Evolutionary conservation across 2,329 filamentous ascomycete species (phyloP), one percentile per base, ranked within the genome.

Genomic region (Domatiomyces catenatus): DNA sequence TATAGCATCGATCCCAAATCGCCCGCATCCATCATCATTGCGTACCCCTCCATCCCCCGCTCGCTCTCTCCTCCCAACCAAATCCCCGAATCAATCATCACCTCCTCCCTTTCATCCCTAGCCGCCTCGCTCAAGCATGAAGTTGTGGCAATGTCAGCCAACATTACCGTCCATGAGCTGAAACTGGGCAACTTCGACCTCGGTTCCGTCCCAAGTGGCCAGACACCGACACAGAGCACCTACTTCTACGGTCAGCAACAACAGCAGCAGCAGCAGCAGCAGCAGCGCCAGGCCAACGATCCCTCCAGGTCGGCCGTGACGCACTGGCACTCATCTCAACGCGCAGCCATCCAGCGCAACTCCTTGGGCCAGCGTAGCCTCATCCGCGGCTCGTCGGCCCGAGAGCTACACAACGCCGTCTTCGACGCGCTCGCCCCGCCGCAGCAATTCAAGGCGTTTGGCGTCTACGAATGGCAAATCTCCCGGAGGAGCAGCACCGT

Each of bases 111-210:
- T n/a, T 81, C 85, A 10, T 85, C 86, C 22, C 94, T 94, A 64
- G 84, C 86, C 24, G 77, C 84, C 48, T 85, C 87, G 0, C 74
- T 96, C 8, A 76, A 84, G 12, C 80, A 81, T 50, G 92, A 96
- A 70, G 76, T 95, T 74, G 76, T 3, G 80, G 86, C 3, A 74
- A 92, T 36, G 77, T 65, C 50, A 57, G 75, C 48, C 83, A 66
- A 67, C 50, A 63, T 95, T 49, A 78, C 83, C 42, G 84, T 95
- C 18, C 84, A 84, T 1, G 87, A 95, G 63, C 75, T 98, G 64
- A 87, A 90, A 67, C 80, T 96, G 1, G 92, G 92, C 52, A 89
- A 86, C 19, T 87, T 98, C 64, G 90, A 96, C 67, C 81, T 90
- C 60, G 79, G 80, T 5, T 74, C 81, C 82, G 67, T 74, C 70